These are phyloP conservation scores for Leptodontidium sp. DNA, from an alignment of 2,329 filamentous ascomycete genomes.

Conservation along the genomic window DNA sequence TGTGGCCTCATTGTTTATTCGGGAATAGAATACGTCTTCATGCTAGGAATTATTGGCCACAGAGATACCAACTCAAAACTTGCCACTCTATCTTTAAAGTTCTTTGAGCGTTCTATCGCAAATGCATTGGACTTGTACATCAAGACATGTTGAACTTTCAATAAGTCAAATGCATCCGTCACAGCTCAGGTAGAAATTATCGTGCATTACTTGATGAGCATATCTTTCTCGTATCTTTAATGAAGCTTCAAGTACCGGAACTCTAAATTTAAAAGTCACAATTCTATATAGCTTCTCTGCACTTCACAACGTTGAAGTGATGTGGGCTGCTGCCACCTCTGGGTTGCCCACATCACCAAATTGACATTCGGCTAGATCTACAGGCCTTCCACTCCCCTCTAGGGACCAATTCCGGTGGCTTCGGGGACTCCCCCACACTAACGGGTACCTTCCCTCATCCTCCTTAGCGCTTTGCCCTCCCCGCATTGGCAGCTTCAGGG, in stretches of 20 bases:
- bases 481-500: constrained; percentile 12
- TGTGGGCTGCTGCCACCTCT: not conserved
- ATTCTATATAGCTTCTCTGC: too few species aligned
- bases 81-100: too few species aligned
- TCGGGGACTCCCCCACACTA: constrained; percentile 11
- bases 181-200: too few species aligned
- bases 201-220: too few species aligned
- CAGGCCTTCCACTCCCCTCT: not conserved
- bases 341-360: not conserved
- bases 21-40: constrained; percentile 28
- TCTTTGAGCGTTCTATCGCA: too few species aligned
- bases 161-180: too few species aligned
- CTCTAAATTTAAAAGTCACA: not conserved
- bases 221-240: not conserved
- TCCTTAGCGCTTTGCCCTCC: not conserved
- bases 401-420: constrained; percentile 10
- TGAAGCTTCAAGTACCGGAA: not conserved
- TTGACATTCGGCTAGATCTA: not conserved
- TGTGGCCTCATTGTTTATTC: constrained; percentile 38
- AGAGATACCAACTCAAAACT: not conserved
- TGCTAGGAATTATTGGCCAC: too few species aligned
- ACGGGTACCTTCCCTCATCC: not conserved
- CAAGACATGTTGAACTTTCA: too few species aligned
- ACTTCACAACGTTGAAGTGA: not conserved
- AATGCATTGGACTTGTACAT: too few species aligned